Conservation (phyloP, 2,329 filamentous ascomycete genomes). For the Chaetomiaceae sp. region DNA sequence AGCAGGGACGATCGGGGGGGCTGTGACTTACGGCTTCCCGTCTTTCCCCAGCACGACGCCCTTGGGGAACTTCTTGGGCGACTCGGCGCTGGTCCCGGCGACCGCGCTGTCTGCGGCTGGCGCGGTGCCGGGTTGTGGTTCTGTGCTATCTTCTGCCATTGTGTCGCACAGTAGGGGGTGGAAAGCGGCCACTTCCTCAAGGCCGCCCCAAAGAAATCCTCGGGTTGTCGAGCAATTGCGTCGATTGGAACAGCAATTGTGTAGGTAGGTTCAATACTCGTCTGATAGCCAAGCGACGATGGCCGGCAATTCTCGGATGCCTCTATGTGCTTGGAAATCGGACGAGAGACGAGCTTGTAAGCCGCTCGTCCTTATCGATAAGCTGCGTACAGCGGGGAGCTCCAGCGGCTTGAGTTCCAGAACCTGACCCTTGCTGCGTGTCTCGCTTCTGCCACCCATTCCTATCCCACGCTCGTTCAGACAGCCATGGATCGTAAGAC, state of each 20-base stretch:
- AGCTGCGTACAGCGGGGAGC: neutral
- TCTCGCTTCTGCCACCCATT: neutral
- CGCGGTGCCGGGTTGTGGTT: constrained; percentile 21
- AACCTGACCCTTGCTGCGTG: neutral
- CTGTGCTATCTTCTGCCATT: constrained; percentile 36
- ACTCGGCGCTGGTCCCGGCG: constrained; percentile 25
- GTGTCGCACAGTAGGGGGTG: constrained; percentile 5
- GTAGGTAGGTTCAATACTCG: no score
- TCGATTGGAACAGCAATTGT: no score
- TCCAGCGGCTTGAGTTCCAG: no score
- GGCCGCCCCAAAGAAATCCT: no score
- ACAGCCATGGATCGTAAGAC: constrained; percentile 22
- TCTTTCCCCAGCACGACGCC: constrained; percentile 72
- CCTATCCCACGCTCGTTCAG: neutral
- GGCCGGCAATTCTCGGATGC: constrained; percentile 2
- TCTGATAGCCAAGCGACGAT: no score
- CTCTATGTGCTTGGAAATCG: constrained; percentile 9
- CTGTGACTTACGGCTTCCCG: constrained; percentile 67
- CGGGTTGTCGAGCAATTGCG: no score
- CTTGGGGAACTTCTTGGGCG: constrained; percentile 55
- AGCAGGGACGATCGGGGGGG: neutral
- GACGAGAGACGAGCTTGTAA: neutral
- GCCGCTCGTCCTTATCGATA: constrained; percentile 7
- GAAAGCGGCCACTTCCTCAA: neutral
- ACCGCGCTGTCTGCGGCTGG: constrained; percentile 15